Percentiles rank a stretch among this genome's conserved stretches.
These are phyloP conservation scores for Colletotrichum plurivorum DNA, from an alignment of 2,329 filamentous ascomycete species.

Conservation along the genomic window DNA sequence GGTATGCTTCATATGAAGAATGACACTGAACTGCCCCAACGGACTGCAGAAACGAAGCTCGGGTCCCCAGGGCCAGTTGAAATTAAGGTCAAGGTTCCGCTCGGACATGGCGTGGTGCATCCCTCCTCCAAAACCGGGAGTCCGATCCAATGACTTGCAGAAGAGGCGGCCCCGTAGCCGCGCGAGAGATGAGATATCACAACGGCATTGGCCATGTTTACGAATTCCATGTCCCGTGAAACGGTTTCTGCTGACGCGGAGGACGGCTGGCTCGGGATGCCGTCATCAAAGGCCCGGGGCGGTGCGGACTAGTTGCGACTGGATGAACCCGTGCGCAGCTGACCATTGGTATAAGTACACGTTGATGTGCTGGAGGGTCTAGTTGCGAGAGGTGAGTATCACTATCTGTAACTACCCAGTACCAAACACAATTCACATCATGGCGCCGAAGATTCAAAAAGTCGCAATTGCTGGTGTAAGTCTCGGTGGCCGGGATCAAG, in stretches of 20 bases:
- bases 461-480: conserved; percentile 53
- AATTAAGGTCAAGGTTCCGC: neutral
- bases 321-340: too few species aligned
- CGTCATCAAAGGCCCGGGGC: neutral
- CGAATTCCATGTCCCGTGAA: neutral
- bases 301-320: neutral
- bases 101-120: conserved; percentile 7
- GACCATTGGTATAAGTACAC: neutral
- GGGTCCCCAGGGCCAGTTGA: neutral
- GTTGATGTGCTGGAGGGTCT: neutral
- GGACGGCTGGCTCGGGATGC: neutral
- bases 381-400: neutral
- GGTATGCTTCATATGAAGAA: conserved; percentile 6
- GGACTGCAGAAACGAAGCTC: neutral
- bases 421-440: neutral
- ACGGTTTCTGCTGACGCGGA: neutral
- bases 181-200: neutral
- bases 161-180: neutral
- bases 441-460: conserved; percentile 49
- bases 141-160: conserved; percentile 12
- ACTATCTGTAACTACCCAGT: neutral
- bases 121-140: conserved; percentile 9
- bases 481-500: neutral
- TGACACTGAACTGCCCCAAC: neutral
- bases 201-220: neutral